Base-by-base conservation (phyloP, 2,329 filamentous ascomycete species). In the Monilinia fructicola region DNA sequence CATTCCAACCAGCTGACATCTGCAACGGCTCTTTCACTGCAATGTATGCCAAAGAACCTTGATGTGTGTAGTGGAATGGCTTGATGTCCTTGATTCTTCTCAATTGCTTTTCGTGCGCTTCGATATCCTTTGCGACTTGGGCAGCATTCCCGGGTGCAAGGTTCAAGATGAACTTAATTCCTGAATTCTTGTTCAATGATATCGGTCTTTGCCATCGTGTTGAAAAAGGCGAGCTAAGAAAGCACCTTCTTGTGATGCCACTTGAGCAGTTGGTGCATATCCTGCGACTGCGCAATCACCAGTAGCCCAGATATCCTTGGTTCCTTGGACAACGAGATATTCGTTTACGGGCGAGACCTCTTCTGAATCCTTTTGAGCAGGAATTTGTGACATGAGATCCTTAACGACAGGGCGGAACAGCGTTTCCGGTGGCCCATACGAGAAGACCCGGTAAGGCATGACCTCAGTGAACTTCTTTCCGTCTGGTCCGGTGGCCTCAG, bases 361-460 rank as follows among this genome's bases (percentile, higher is more conserved):
- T 93, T 73, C 93, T 40, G 95, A 97, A 79, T 96, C 90, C 82
- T 94, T 95, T 79, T 99, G 95, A 5, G 93, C 95, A 35, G 93
- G 92, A 71, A 99, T 94, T 79, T 93, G 91, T 74, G 81, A 81
- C 87, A 98, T 96, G 69, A 99, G 87, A 78, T 99, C 94, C 77
- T 90, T 91, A 77, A 99, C 88, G 21, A 99, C 84, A 35, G 90
- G 90, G 67, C 95, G 93, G 93, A 69, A 98, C 83, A 58, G 95
- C 92, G 79, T 99, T 99, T 77, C 95, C 95, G 48, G 95, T 99
- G 60, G 95, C 95, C 95, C 95, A 99, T 71, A 99, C 95, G 54
- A 99, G 89, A 53, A 98, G 88, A 75, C 95, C 95, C n/a, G n/a
- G 78, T 96, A 99, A 70, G 95, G 94, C 72, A 98, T 93, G 64